Conservation (phyloP, 345 rosid species). For the Aquilaria malaccensis region DNA sequence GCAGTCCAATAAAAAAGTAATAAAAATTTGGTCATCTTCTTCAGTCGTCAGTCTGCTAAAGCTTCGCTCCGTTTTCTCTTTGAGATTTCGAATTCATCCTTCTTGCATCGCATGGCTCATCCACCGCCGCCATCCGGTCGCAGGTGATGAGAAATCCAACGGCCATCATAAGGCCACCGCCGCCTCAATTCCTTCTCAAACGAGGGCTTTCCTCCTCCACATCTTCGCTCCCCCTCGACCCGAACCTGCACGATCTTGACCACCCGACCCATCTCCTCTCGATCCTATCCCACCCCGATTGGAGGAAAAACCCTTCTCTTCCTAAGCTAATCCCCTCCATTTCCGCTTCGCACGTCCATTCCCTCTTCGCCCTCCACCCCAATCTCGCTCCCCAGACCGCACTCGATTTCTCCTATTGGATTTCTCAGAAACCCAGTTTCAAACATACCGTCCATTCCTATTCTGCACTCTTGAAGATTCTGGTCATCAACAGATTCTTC, state of each 20-base stretch:
- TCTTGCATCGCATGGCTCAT: conserved; percentile 9
- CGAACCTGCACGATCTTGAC: conserved; percentile 18
- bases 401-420: conserved; percentile 44
- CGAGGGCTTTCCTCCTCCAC: conserved; percentile 9
- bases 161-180: conserved; percentile 13
- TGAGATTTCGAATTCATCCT: no score
- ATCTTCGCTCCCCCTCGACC: conserved; percentile 15
- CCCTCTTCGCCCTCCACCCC: conserved; percentile 25
- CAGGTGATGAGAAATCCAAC: conserved; percentile 23
- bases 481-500: conserved; percentile 24
- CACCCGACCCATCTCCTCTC: conserved; percentile 30
- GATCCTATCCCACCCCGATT: conserved; percentile 34
- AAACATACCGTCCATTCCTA: conserved; percentile 37
- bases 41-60: no score
- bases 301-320: conserved; percentile 42
- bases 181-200: conserved; percentile 1
- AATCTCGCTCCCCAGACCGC: conserved; percentile 30
- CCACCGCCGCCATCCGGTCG: conserved; percentile 13
- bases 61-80: no score
- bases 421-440: conserved; percentile 35
- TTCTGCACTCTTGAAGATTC: conserved; percentile 33
- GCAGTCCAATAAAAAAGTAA: no score
- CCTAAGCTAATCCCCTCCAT: conserved; percentile 22
- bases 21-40: no score
- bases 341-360: conserved; percentile 35